A percentile compares a stretch with the other conserved stretches of the same genome.
These are phyloP conservation scores for Evernia prunastri DNA, from an alignment of 495 filamentous ascomycete genomes.

Conservation along the genomic window DNA sequence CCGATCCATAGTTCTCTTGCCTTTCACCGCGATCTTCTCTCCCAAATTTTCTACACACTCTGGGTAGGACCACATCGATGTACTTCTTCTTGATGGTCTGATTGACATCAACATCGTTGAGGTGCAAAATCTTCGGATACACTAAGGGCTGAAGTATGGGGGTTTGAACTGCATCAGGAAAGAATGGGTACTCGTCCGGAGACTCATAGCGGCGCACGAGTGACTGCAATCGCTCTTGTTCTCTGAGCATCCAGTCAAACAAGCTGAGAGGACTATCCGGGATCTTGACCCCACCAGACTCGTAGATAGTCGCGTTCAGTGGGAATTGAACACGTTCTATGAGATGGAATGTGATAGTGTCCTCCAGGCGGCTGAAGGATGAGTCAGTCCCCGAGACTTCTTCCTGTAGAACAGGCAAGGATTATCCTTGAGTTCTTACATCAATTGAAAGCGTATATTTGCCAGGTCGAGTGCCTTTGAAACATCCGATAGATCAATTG, in stretches of 20 bases:
- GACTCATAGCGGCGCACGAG: constrained; percentile 90
- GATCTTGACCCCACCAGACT: constrained; percentile 69
- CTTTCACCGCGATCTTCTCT: constrained; percentile 74
- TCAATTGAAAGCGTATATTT: constrained; percentile 92
- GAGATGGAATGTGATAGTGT: constrained; percentile 96
- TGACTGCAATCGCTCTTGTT: constrained; percentile 89
- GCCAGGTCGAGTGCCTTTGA: constrained; percentile 79
- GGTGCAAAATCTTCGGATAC: constrained; percentile 88
- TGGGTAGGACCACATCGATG: constrained; percentile 73
- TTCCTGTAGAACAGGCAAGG: constrained; percentile 3
- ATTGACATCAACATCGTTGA: constrained; percentile 90
- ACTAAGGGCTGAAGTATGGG: constrained; percentile 81
- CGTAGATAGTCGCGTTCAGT: constrained; percentile 82
- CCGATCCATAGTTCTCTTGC: constrained; percentile 91
- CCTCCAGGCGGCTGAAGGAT: constrained; percentile 73
- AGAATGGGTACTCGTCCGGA: constrained; percentile 98
- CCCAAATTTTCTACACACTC: constrained; percentile 65
- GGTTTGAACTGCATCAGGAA: constrained; percentile 69
- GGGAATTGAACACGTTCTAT: constrained; percentile 99
- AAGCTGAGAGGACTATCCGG: constrained; percentile 69
- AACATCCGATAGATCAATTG: constrained; percentile 80
- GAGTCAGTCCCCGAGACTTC: background rate
- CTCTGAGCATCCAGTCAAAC: constrained; percentile 85
- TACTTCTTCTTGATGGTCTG: constrained; percentile 78
- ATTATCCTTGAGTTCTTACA: constrained; percentile 51